Base-by-base conservation (phyloP, 371 early-diverging fungal species). In the Haplosporangium sp. region DNA sequence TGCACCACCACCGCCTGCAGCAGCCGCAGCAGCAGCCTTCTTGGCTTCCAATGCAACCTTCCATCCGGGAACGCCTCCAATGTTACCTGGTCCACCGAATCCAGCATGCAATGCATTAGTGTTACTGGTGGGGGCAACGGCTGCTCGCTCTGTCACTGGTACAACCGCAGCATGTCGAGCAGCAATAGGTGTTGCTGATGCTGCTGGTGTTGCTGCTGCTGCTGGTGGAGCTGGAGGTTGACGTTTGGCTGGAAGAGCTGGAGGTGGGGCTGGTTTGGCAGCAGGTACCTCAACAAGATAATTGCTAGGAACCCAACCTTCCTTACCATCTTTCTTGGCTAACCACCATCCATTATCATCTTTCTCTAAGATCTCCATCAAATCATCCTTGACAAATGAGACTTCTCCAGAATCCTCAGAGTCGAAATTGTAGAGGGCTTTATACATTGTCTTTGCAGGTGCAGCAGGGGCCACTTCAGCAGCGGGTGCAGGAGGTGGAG, bases 291-390 rank as follows among this genome's bases (percentile, higher is more conserved):
- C 91, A 58, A 90, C 94, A 52, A 95, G 73, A 74, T 95, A 95
- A 76, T 94, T 94, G 71, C 92, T 93, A 40, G 95, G 95, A 10
- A 94, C 92, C 95, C 95, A 95, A 35, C 94, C 94, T 83, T 94
- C 91, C 64, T 86, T 84, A 40, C 92, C 94, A 61, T 90, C 87
- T 76, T 88, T 91, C 62, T 85, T 84, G 42, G 92, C 95, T 27
- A 95, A 81, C 95, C 95, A 95, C 95, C 95, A 95, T 39, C 95
- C 95, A 74, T 93, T 94, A 40, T 92, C 89, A 70, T 93, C 92
- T 75, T 94, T 93, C 72, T 94, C 91, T 11, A 91, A 57, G 71
- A 95, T 91, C 72, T 94, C 94, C 79, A 94, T 87, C 5, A 91
- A 38, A 71, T 91, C 91, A 44, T 87, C 93, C 65, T 87, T 88